phyloP scores from a whole-genome alignment of 2,329 filamentous ascomycete species.

The Sporothrix curviconia region DNA sequence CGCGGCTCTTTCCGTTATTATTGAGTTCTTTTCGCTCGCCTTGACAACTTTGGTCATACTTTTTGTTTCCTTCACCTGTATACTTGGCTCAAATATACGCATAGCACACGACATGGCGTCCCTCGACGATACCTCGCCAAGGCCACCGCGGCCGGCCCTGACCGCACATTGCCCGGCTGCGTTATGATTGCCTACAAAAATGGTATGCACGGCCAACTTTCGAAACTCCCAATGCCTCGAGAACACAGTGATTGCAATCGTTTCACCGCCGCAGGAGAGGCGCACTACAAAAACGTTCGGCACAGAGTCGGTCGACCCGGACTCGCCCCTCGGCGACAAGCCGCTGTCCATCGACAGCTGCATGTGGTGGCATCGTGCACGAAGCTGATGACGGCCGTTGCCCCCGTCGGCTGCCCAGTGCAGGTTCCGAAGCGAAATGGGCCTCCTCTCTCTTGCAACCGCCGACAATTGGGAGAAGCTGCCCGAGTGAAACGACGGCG shows the following conservation, averaged over 20 bases:
- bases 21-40: too few species aligned
- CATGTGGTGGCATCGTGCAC: slow-evolving; percentile 6
- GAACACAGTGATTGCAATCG: background rate
- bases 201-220: background rate
- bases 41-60: background rate
- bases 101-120: background rate
- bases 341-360: background rate
- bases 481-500: background rate
- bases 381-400: slow-evolving; percentile 3
- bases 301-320: background rate
- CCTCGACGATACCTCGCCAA: background rate
- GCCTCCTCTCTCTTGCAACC: background rate
- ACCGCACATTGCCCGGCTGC: background rate
- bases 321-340: background rate
- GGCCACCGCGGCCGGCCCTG: background rate
- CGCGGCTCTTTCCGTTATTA: too few species aligned
- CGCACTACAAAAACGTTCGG: background rate
- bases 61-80: background rate
- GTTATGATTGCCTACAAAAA: background rate
- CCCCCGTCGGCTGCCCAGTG: background rate
- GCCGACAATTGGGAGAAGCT: background rate
- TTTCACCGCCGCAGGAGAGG: background rate
- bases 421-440: background rate
- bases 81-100: background rate
- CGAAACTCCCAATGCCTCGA: too few species aligned